phyloP scores from a whole-genome alignment of 305 asterid species.

The Solanum hybrid region DNA sequence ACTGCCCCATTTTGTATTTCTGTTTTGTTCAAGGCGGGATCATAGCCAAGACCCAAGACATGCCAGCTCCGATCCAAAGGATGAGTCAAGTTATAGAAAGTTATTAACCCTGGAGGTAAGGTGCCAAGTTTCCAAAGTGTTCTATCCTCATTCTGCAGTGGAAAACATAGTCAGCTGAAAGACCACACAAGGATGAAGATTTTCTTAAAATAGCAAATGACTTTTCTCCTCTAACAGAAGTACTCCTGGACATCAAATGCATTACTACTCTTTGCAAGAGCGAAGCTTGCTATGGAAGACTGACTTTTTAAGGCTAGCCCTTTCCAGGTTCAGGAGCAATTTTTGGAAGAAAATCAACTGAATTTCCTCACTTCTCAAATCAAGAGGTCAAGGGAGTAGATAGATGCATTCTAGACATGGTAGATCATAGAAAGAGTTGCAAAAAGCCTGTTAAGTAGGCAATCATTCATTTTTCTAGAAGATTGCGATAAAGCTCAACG shows the following conservation, averaged over 20 bases:
- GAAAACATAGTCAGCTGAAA: background rate
- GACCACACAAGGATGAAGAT: background rate
- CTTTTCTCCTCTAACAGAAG: background rate
- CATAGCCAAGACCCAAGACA: conserved; percentile 91
- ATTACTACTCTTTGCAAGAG: background rate
- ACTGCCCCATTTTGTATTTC: conserved; percentile 83
- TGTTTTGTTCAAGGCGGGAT: conserved; percentile 89
- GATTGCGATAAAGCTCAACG: background rate
- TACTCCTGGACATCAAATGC: background rate
- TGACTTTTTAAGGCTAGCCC: background rate
- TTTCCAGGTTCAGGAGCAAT: background rate
- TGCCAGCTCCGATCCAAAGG: conserved; percentile 93
- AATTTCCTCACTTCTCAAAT: background rate
- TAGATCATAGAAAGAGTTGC: background rate
- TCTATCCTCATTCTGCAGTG: conserved; percentile 77
- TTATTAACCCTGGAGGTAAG: conserved; percentile 84
- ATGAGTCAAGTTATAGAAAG: conserved; percentile 79
- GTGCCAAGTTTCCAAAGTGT: conserved; percentile 98
- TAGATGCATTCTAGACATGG: background rate
- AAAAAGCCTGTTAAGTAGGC: background rate
- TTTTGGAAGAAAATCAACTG: background rate
- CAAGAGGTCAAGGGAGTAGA: background rate
- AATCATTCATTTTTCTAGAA: background rate
- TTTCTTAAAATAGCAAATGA: background rate
- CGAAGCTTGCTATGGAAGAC: background rate